Evolutionary conservation across 106 monocot genomes (phyloP).

Genomic region (Allium fistulosum): DNA sequence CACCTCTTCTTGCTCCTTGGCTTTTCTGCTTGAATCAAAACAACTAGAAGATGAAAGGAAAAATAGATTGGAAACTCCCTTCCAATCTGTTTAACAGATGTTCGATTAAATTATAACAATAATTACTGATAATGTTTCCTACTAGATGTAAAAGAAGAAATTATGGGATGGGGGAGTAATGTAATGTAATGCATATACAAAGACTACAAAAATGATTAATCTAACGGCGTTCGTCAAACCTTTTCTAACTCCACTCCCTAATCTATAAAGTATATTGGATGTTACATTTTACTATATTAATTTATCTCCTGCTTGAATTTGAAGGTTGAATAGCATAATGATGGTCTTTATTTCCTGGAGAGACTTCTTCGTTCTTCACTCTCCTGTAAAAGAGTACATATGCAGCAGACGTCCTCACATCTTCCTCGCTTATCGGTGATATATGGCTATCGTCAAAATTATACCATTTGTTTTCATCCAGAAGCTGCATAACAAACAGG

Average conservation of each 20-base stretch:
- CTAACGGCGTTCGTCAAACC: neutral
- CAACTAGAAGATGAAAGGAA: too few species aligned
- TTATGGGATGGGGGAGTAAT: neutral
- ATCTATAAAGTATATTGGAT: slow-evolving; percentile 4
- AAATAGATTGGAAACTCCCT: too few species aligned
- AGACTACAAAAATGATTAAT: neutral
- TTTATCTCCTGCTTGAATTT: slow-evolving; percentile 37
- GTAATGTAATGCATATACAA: neutral
- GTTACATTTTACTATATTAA: neutral
- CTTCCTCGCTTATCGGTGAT: slow-evolving; percentile 76
- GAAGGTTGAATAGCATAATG: slow-evolving; percentile 29
- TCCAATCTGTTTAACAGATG: too few species aligned
- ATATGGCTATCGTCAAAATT: slow-evolving; percentile 96
- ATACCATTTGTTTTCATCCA: slow-evolving; percentile 89
- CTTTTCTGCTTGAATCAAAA: too few species aligned
- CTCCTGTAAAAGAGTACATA: slow-evolving; percentile 97
- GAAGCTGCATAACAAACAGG: slow-evolving; percentile 37
- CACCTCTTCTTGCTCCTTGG: too few species aligned
- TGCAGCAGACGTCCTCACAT: slow-evolving; percentile 92
- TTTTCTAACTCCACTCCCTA: neutral
- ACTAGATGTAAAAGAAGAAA: too few species aligned
- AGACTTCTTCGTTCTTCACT: slow-evolving; percentile 40
- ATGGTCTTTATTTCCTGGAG: slow-evolving; percentile 44
- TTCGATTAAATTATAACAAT: too few species aligned
- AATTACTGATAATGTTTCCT: too few species aligned